These are phyloP conservation scores for Termitomyces eurrhizus DNA, from an alignment of 768 basidiomycete genomes.

Conservation along the genomic window DNA sequence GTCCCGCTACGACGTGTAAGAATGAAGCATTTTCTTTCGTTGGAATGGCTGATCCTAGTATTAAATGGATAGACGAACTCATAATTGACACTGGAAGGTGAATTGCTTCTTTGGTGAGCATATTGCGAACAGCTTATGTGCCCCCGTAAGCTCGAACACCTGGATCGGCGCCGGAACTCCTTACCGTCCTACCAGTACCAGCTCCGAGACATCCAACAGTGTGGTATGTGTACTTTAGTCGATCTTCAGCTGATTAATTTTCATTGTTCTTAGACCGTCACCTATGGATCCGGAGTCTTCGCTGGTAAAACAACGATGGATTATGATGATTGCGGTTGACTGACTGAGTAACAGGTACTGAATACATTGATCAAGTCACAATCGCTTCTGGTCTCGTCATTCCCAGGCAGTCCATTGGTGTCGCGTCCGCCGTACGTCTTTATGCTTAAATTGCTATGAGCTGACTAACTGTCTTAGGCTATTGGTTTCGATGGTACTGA, in stretches of 20 bases:
- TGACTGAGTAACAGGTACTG: conserved; percentile 27
- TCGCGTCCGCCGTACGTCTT: conserved; percentile 33
- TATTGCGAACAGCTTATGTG: background rate
- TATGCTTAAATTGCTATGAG: background rate
- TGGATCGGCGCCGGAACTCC: conserved; percentile 54
- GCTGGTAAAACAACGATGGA: conserved; percentile 31
- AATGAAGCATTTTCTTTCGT: background rate
- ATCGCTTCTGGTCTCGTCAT: conserved; percentile 49
- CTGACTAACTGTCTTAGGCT: conserved; percentile 18
- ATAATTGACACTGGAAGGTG: conserved; percentile 60
- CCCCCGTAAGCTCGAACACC: conserved; percentile 52
- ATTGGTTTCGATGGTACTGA: conserved; percentile 48
- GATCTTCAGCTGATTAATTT: background rate
- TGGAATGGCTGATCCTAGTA: background rate
- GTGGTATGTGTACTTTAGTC: conserved; percentile 37
- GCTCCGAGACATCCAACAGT: conserved; percentile 35
- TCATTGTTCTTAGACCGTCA: conserved; percentile 34
- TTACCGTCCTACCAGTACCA: conserved; percentile 50
- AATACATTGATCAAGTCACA: conserved; percentile 51
- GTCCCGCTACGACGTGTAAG: conserved; percentile 49
- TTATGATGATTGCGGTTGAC: background rate
- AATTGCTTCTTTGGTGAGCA: background rate
- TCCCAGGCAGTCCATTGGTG: conserved; percentile 60
- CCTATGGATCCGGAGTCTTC: conserved; percentile 61
- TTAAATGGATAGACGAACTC: conserved; percentile 39